Conservation (phyloP, 306 rosid genomes). For the Abrus precatorius region DNA sequence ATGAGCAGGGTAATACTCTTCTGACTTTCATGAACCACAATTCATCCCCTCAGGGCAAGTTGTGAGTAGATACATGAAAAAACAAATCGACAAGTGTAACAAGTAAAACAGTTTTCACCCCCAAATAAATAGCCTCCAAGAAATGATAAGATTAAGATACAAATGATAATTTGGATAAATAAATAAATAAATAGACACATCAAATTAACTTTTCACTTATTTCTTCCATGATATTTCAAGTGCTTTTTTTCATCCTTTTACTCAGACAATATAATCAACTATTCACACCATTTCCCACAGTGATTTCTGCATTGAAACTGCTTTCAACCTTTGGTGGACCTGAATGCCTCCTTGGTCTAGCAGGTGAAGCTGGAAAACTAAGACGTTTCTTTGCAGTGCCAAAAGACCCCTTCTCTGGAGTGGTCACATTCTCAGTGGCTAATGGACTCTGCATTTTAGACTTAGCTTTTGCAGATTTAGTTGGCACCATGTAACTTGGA, state of each 20-base stretch:
- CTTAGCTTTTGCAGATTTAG: slow-evolving; percentile 90
- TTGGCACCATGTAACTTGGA: slow-evolving; percentile 92
- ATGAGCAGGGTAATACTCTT: background rate
- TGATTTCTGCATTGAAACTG: slow-evolving; percentile 63
- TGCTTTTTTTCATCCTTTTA: slow-evolving; percentile 43
- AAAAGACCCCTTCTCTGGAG: slow-evolving; percentile 60
- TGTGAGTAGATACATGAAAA: slow-evolving; percentile 40
- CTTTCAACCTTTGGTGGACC: slow-evolving; percentile 81
- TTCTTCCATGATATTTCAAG: slow-evolving; percentile 33
- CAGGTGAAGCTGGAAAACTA: slow-evolving; percentile 81
- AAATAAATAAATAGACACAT: slow-evolving; percentile 51
- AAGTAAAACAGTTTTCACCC: slow-evolving; percentile 48
- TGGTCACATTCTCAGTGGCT: slow-evolving; percentile 57
- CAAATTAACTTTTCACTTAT: slow-evolving; percentile 48
- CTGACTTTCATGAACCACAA: slow-evolving; percentile 24
- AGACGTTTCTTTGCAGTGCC: slow-evolving; percentile 81
- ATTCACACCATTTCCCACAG: slow-evolving; percentile 61
- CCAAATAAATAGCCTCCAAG: slow-evolving; percentile 56
- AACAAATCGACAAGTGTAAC: slow-evolving; percentile 46
- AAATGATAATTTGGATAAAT: slow-evolving; percentile 39
- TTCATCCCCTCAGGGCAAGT: slow-evolving; percentile 27
- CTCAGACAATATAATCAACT: slow-evolving; percentile 38
- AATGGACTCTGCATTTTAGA: slow-evolving; percentile 76
- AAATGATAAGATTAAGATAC: slow-evolving; percentile 38
- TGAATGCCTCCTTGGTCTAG: slow-evolving; percentile 78